These are phyloP conservation scores for Solanum pennellii DNA, from an alignment of 257 asterid species.

Conservation along the genomic window DNA sequence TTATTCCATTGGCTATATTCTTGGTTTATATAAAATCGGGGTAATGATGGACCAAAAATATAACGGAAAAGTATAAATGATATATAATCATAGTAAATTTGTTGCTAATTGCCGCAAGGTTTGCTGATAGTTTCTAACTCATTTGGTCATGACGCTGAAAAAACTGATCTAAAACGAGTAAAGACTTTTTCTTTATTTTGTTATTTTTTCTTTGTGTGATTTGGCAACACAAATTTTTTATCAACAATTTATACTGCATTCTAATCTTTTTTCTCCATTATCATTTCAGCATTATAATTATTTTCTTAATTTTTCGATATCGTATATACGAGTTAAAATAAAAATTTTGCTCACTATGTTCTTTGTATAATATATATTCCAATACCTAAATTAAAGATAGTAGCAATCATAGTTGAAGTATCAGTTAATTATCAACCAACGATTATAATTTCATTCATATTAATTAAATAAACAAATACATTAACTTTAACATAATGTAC, in stretches of 20 bases:
- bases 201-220: neutral
- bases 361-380: neutral
- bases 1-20: neutral
- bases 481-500: neutral
- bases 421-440: neutral
- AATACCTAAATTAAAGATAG: neutral
- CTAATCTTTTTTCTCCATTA: neutral
- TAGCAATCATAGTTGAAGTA: neutral
- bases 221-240: neutral
- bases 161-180: neutral
- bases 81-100: neutral
- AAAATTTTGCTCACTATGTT: neutral
- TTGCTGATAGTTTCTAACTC: neutral
- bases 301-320: neutral
- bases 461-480: neutral
- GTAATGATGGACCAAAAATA: neutral
- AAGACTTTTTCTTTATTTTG: neutral
- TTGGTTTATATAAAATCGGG: too few relatives aligned
- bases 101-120: neutral
- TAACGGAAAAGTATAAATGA: neutral
- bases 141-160: neutral
- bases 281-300: neutral
- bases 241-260: neutral
- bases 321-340: neutral
- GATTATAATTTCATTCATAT: neutral